Conservation (phyloP, 257 asterid species). For the Nicotiana obtusifolia region DNA sequence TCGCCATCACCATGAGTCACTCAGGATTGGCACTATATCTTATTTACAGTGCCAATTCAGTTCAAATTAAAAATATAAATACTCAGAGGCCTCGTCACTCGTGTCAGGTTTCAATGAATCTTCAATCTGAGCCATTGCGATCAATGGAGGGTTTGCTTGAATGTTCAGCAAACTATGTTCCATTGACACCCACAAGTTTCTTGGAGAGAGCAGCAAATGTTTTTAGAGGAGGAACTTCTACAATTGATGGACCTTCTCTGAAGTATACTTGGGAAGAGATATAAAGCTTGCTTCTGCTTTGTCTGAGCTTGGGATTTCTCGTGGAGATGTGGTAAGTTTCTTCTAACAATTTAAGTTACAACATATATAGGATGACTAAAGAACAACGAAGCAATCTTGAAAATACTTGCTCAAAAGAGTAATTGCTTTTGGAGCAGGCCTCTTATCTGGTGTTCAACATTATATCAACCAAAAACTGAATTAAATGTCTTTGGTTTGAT, state of each 20-base stretch:
- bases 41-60: not conserved
- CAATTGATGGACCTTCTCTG: conserved; percentile 20
- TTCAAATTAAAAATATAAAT: not conserved
- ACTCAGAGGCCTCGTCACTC: not conserved
- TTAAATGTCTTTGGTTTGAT: no score
- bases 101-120: not conserved
- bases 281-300: conserved; percentile 33
- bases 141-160: conserved; percentile 12
- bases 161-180: conserved; percentile 28
- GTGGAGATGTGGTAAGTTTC: conserved; percentile 31
- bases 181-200: conserved; percentile 34
- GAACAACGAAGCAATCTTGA: not conserved
- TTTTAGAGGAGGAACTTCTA: conserved; percentile 30
- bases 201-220: conserved; percentile 34
- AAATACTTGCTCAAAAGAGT: not conserved
- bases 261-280: conserved; percentile 33
- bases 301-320: conserved; percentile 28
- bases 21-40: not conserved
- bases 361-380: not conserved
- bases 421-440: not conserved
- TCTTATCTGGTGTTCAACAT: not conserved
- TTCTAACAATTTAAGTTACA: not conserved
- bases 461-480: no score
- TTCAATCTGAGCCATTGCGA: not conserved
- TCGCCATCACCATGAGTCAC: not conserved